phyloP scores from a whole-genome alignment of 306 rosid genomes.

The Trichosanthes truncata region DNA sequence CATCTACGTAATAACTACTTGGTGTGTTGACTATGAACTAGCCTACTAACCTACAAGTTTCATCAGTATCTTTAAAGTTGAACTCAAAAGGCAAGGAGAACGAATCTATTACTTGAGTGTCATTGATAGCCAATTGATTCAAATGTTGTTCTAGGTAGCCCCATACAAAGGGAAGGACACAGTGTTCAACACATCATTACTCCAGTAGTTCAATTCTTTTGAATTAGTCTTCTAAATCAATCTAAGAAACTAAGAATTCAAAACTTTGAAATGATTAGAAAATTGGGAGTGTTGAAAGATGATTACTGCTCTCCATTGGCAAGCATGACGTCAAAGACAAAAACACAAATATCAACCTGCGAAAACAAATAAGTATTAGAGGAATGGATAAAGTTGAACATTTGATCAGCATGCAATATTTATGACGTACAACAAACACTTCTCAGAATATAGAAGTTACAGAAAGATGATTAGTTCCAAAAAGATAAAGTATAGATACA shows the following conservation, averaged over 20 bases:
- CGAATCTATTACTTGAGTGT: not conserved
- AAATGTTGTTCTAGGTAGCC: not conserved
- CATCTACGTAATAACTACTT: no score
- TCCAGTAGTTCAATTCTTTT: not conserved
- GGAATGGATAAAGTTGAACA: not conserved
- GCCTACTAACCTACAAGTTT: not conserved
- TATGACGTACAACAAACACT: not conserved
- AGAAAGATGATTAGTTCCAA: not conserved
- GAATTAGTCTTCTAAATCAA: not conserved
- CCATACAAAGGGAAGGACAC: no score
- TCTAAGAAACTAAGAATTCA: not conserved
- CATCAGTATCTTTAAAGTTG: not conserved
- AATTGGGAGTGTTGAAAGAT: conserved; percentile 16
- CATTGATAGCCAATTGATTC: not conserved
- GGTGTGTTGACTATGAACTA: not conserved
- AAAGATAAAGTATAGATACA: not conserved
- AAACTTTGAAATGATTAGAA: not conserved
- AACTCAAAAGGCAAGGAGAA: not conserved
- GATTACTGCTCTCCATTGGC: conserved; percentile 74
- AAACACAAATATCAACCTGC: conserved; percentile 85
- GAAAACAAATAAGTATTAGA: not conserved
- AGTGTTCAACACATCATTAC: not conserved
- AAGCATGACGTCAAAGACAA: conserved; percentile 84
- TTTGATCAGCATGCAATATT: not conserved
- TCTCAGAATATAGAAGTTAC: not conserved